Evolutionary conservation across 495 filamentous ascomycete genomes (phyloP).

Genomic region (Platismatia glauca): DNA sequence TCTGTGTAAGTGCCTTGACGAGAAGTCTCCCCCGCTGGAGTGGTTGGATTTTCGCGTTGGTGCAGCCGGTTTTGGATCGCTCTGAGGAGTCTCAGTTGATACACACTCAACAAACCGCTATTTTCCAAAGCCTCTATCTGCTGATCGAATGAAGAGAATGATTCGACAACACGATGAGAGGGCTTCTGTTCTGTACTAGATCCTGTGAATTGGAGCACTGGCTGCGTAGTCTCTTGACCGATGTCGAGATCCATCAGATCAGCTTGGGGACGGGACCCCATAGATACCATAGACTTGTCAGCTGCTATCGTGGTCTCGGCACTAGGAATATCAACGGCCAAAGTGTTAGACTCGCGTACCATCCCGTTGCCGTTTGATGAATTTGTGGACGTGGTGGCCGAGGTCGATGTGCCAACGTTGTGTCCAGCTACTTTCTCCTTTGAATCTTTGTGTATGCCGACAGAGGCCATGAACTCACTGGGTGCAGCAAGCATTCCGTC

Average conservation of each 20-base stretch:
- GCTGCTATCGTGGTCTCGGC: neutral
- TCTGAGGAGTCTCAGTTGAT: neutral
- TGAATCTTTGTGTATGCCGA: neutral
- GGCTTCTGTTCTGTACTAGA: neutral
- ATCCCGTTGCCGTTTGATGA: neutral
- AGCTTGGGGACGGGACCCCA: neutral
- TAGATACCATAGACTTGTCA: neutral
- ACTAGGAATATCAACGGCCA: neutral
- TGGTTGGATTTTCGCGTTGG: neutral
- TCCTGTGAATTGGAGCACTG: slow-evolving; percentile 3
- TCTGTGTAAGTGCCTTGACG: neutral
- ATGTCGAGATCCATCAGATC: slow-evolving; percentile 2
- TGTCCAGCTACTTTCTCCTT: neutral
- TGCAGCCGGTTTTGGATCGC: neutral
- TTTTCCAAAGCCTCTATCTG: neutral
- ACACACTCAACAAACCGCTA: neutral
- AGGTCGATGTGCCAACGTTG: neutral
- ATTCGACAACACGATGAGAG: neutral
- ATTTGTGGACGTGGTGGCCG: neutral
- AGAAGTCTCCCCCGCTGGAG: neutral
- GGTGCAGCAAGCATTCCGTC: neutral
- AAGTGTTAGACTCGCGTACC: neutral
- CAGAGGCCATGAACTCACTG: neutral
- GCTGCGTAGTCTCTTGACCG: slow-evolving; percentile 1
- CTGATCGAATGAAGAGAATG: neutral